These are phyloP conservation scores for Fraxinus anomala DNA, from an alignment of 257 asterid species.

Conservation along the genomic window DNA sequence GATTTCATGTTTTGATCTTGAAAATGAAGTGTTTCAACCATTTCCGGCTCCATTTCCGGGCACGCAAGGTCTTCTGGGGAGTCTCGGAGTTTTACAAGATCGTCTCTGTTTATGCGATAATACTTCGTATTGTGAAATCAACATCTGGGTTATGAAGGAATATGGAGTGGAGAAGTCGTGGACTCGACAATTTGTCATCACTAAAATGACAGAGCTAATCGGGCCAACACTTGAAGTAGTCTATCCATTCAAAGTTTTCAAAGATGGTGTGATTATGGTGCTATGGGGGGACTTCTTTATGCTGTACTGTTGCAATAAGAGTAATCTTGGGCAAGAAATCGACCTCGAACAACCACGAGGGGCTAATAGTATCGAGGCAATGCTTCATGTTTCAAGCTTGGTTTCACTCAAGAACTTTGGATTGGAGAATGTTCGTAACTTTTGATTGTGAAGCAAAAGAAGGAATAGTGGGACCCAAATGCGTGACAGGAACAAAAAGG, in stretches of 20 bases:
- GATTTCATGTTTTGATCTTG: constrained; percentile 45
- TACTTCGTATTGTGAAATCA: constrained; percentile 27
- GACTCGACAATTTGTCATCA: constrained; percentile 42
- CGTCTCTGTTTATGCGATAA: constrained; percentile 46
- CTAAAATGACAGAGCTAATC: constrained; percentile 24
- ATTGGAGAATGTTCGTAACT: constrained; percentile 28
- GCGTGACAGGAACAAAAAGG: too few relatives aligned
- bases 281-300: constrained; percentile 43
- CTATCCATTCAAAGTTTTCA: constrained; percentile 31
- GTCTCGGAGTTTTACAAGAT: constrained; percentile 37
- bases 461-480: not conserved
- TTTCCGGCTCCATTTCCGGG: constrained; percentile 30
- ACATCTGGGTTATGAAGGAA: constrained; percentile 61
- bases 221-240: constrained; percentile 40
- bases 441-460: not conserved
- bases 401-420: constrained; percentile 30
- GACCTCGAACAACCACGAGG: constrained; percentile 41
- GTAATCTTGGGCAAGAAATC: constrained; percentile 28
- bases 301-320: constrained; percentile 38
- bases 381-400: constrained; percentile 44
- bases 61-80: constrained; percentile 24
- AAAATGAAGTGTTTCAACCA: constrained; percentile 31
- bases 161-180: constrained; percentile 45
- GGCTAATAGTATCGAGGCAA: constrained; percentile 44
- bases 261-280: constrained; percentile 47